These are phyloP conservation scores for Chenopodium berlandieri DNA, from an alignment of 148 eudicot genomes.

Conservation along the genomic window DNA sequence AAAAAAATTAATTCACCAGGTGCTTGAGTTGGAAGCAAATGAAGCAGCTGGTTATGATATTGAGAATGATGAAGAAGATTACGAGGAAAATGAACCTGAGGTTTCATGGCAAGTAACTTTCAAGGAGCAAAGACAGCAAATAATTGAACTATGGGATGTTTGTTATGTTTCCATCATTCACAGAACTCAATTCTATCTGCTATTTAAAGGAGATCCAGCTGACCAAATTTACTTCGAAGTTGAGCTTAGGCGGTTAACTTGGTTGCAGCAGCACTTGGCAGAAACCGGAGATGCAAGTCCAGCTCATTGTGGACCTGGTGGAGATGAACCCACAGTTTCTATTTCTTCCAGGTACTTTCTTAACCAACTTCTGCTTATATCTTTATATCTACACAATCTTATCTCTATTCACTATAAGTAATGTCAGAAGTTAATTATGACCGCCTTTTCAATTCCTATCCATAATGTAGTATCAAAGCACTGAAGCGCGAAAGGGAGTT, in stretches of 20 bases:
- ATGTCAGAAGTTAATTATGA: not conserved
- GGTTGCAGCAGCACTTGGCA: conserved; percentile 76
- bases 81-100: conserved; percentile 47
- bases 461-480: conserved; percentile 55
- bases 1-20: conserved; percentile 28
- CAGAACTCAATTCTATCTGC: conserved; percentile 78
- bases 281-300: conserved; percentile 81
- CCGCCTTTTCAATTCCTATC: not conserved
- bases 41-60: conserved; percentile 55
- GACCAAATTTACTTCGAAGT: conserved; percentile 92
- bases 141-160: conserved; percentile 80
- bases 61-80: conserved; percentile 45
- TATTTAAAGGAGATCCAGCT: conserved; percentile 79
- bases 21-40: conserved; percentile 71
- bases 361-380: not conserved
- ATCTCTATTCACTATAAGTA: not conserved
- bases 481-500: conserved; percentile 86
- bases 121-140: conserved; percentile 80
- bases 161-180: conserved; percentile 86
- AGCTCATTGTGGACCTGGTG: conserved; percentile 37
- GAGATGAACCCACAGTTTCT: conserved; percentile 67
- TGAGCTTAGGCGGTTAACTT: conserved; percentile 77
- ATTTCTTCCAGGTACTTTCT: conserved; percentile 65
- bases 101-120: conserved; percentile 60
- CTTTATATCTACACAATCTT: not conserved